Evolutionary conservation across 371 early-diverging fungal species (phyloP), one percentile per base, ranked within the genome.

Genomic region (Lichtheimia corymbifera): DNA sequence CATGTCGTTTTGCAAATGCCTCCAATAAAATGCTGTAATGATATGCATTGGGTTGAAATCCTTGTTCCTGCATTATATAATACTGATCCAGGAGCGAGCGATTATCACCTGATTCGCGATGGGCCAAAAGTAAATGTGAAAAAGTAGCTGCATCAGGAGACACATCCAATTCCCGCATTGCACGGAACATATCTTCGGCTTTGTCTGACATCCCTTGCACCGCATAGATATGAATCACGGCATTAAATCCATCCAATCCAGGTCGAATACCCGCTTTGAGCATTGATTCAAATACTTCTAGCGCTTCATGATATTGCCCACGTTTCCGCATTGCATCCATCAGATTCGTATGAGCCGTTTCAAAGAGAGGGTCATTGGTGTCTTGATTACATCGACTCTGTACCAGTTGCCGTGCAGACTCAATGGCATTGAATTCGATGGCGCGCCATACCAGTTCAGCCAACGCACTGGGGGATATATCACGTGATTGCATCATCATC

Each of bases 11-110:
- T 4, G 70, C 41, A 43, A 70, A 65, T 5, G 76, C 73, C 20
- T 84, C 74, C 25, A 86, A 82, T 5, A 86, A 58, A 13, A 79
- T 74, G 14, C 77, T 80, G 55, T 68, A 86, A 1, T 73, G 79
- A 53, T 83, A 79, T 0, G 64, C 73, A 56, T 83, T 84, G 11
- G 86, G 83, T 20, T 65, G 40, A 9, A 83, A 28, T 14, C 24
- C 17, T 15, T 59, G 20, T 17, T 58, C 50, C 9, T 47, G 61
- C 59, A 59, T 52, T 0, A 63, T 62, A 44, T 74, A 67, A 44
- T 81, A 83, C 47, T 68, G 80, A 9, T 73, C 61, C 3, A 80
- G 41, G 15, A 63, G 76, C 9, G 30, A 50, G 24, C 57, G 66
- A 51, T 64, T 50, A 24, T 65, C 61, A 7, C 66, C 68, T 2